Evolutionary conservation across 2,329 filamentous ascomycete species (phyloP).

Genomic region (Fusarium sp.): DNA sequence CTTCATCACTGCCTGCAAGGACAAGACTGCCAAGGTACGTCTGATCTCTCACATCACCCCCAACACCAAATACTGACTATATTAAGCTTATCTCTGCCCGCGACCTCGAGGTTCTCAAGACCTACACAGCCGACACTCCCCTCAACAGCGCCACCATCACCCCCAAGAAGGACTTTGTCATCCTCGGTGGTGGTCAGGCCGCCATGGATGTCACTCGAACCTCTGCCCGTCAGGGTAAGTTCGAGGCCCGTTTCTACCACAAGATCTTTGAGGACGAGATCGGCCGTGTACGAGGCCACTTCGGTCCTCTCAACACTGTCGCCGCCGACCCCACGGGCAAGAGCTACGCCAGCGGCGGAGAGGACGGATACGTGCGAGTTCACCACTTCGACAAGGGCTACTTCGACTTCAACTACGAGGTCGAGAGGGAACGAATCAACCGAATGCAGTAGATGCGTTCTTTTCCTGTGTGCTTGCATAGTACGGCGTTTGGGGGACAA

Average conservation of each 20-base stretch:
- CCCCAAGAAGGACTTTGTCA: constrained; percentile 96
- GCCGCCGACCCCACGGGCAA: constrained; percentile 92
- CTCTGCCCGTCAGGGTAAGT: constrained; percentile 94
- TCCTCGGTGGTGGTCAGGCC: constrained; percentile 97
- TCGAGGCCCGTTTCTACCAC: constrained; percentile 99
- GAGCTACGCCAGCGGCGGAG: constrained; percentile 94
- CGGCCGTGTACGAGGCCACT: constrained; percentile 95
- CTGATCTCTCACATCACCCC: background rate
- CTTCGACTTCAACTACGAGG: constrained; percentile 99
- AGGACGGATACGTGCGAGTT: constrained; percentile 98
- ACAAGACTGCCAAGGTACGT: constrained; percentile 92
- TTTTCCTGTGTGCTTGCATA: constrained; percentile 60
- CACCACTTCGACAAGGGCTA: constrained; percentile 99
- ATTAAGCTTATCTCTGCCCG: constrained; percentile 82
- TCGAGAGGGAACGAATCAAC: constrained; percentile 85
- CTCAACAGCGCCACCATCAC: constrained; percentile 97
- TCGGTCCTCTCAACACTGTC: constrained; percentile 96
- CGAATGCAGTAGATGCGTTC: constrained; percentile 56
- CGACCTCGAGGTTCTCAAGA: constrained; percentile 93
- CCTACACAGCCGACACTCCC: constrained; percentile 91
- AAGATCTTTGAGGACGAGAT: constrained; percentile 99
- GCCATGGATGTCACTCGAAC: constrained; percentile 99
- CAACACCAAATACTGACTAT: constrained; percentile 24
- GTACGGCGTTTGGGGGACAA: constrained; percentile 57
- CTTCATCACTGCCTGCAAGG: constrained; percentile 98